phyloP scores from a whole-genome alignment of 805 yeast species.

The Ogataea neopini region DNA sequence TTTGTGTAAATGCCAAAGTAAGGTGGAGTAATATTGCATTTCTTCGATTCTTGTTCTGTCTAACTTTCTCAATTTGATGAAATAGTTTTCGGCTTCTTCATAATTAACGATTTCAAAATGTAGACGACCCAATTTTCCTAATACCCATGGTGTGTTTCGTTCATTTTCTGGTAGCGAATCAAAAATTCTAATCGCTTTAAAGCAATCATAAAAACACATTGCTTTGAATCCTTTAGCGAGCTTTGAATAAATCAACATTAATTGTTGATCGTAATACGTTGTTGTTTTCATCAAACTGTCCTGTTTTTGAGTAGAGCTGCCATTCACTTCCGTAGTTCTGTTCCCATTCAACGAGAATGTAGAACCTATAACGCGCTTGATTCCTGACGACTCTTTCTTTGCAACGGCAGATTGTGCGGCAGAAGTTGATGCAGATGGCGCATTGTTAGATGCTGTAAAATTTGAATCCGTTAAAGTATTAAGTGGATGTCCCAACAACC shows the following conservation, averaged over 20 bases:
- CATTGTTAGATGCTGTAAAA: slow-evolving; percentile 17
- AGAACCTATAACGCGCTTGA: slow-evolving; percentile 28
- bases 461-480: slow-evolving; percentile 27
- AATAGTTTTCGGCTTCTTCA: slow-evolving; percentile 67
- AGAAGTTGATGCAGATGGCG: slow-evolving; percentile 9
- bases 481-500: slow-evolving; percentile 30
- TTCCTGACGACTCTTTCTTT: slow-evolving; percentile 21
- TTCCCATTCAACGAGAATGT: slow-evolving; percentile 19
- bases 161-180: slow-evolving; percentile 64
- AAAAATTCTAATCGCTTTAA: slow-evolving; percentile 71
- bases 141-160: slow-evolving; percentile 79
- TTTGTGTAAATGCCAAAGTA: slow-evolving; percentile 89
- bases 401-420: slow-evolving; percentile 7
- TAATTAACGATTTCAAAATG: slow-evolving; percentile 89
- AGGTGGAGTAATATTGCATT: slow-evolving; percentile 89
- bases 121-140: slow-evolving; percentile 73
- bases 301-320: slow-evolving; percentile 21
- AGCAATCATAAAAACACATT: slow-evolving; percentile 69
- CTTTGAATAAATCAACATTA: slow-evolving; percentile 48
- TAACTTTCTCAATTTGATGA: slow-evolving; percentile 57
- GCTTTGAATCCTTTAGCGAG: slow-evolving; percentile 65
- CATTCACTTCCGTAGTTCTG: slow-evolving; percentile 11
- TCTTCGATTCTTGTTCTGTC: slow-evolving; percentile 83
- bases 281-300: slow-evolving; percentile 15
- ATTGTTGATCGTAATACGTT: slow-evolving; percentile 37